Evolutionary conservation across 768 basidiomycete species (phyloP), one percentile per base, ranked within the genome.

Genomic region (Fomitopsis pulvina): DNA sequence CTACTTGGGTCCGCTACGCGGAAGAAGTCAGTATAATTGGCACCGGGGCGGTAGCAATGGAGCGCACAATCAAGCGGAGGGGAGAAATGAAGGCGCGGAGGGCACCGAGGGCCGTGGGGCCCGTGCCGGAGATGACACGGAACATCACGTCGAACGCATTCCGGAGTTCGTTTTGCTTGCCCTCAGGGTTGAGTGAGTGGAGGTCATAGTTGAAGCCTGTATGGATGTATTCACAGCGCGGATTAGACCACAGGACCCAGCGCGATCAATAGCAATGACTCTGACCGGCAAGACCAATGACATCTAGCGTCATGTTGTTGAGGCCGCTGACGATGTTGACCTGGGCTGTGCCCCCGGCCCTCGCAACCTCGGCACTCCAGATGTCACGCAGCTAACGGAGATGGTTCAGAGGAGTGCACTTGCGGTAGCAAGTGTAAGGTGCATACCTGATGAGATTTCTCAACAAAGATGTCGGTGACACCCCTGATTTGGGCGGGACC

Each of bases 401-500:
- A 27, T 26, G 4, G 14, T 29, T 16, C 38, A 25, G 9, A 18
- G 9, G 16, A 7, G 4, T 16, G 18, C 5, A 25, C 12, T 2
- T 16, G 26, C 6, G 8, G 22, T 20, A 9, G 20, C n/a, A 16
- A 30, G 27, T 39, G 12, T 9, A n/a, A 34, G 32, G 32, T n/a
- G 32, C 38, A 24, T 57, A 79, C 81, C 61, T 76, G 63, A 0
- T 71, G 55, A 1, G 82, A 65, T 60, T 83, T 85, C 3, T 74
- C 71, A 2, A 80, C 53, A 51, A 85, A 83, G 11, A 78, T 76
- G 9, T 69, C 69, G 0, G 79, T 80, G 11, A 84, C 58, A 32
- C 75, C 77, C 2, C 81, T 69, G 28, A 85, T 71, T 57, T 84
- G 81, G 1, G 71, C 63, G 1, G 72, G 70, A 1, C 83, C 80